A percentile compares a stretch with the other conserved stretches of the same genome.
Conservation (phyloP, 495 filamentous ascomycete genomes). For the Hypoxylon lenormandii region DNA sequence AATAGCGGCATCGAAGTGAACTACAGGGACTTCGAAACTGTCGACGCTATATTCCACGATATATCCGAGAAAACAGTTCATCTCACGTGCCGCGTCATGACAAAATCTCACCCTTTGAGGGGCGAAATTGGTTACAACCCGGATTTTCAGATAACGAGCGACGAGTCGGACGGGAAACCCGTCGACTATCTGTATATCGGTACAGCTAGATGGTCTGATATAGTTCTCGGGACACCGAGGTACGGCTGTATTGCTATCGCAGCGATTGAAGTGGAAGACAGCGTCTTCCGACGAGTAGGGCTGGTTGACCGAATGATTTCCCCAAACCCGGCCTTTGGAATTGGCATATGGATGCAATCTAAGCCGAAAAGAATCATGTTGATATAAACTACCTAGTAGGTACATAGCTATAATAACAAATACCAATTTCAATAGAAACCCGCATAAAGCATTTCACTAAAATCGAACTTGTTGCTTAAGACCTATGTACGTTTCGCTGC, state of each 20-base stretch:
- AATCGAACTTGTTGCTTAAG: too few species aligned
- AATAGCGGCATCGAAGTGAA: neutral
- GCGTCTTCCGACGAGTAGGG: constrained; percentile 4
- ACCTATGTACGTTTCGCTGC: too few species aligned
- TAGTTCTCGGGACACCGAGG: neutral
- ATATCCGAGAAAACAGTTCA: neutral
- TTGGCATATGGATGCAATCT: neutral
- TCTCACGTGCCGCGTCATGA: constrained; percentile 13
- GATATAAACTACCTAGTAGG: neutral
- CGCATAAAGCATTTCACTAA: too few species aligned
- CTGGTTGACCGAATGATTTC: neutral
- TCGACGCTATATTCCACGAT: neutral
- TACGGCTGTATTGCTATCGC: neutral
- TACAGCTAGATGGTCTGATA: neutral
- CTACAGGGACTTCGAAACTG: neutral
- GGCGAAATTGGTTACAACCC: neutral
- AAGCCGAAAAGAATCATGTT: neutral
- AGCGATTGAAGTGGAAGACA: neutral
- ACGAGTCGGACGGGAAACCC: neutral
- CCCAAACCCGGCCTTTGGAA: neutral
- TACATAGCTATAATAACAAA: too few species aligned
- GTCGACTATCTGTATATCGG: constrained; percentile 8
- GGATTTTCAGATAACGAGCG: neutral
- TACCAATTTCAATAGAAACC: too few species aligned
- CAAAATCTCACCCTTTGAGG: neutral